Percentiles rank a stretch among this genome's conserved stretches.
Conservation (phyloP, 75 land plant genomes). For the Pinus taeda region DNA sequence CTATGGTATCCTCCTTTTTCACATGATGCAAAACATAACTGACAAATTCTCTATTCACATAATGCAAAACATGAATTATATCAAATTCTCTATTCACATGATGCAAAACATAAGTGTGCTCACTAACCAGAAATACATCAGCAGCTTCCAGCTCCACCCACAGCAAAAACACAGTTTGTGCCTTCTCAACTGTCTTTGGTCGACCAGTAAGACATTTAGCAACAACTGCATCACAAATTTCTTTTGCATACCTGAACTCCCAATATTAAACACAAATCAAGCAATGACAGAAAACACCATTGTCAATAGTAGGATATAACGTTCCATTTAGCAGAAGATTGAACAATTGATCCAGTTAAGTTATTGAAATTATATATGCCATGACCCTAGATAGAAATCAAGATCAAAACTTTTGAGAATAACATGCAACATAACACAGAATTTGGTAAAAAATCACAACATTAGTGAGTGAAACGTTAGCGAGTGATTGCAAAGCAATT, state of each 20-base stretch:
- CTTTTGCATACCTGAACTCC: conserved; percentile 84
- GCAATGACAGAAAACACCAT: background rate
- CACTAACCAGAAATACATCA: conserved; percentile 81
- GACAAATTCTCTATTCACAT: too few species aligned
- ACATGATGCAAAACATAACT: too few species aligned
- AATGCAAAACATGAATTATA: too few species aligned
- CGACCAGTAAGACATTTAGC: conserved; percentile 94
- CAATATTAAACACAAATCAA: conserved; percentile 8
- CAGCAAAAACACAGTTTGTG: conserved; percentile 80
- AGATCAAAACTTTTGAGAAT: background rate
- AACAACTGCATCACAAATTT: conserved; percentile 86
- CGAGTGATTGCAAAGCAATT: background rate
- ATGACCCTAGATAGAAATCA: background rate
- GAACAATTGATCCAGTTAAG: background rate
- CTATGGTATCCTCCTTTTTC: too few species aligned
- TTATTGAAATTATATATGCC: background rate
- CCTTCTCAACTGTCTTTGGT: conserved; percentile 97
- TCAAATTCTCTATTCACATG: too few species aligned
- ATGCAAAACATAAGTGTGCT: too few species aligned
- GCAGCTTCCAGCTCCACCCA: conserved; percentile 97
- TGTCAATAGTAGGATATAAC: too few species aligned
- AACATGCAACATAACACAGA: background rate
- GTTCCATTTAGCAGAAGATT: too few species aligned
- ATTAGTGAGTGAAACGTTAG: background rate
- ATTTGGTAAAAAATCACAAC: background rate